These are phyloP conservation scores for Lichtheimia hyalospora DNA, from an alignment of 371 early-diverging fungal species.

Conservation along the genomic window DNA sequence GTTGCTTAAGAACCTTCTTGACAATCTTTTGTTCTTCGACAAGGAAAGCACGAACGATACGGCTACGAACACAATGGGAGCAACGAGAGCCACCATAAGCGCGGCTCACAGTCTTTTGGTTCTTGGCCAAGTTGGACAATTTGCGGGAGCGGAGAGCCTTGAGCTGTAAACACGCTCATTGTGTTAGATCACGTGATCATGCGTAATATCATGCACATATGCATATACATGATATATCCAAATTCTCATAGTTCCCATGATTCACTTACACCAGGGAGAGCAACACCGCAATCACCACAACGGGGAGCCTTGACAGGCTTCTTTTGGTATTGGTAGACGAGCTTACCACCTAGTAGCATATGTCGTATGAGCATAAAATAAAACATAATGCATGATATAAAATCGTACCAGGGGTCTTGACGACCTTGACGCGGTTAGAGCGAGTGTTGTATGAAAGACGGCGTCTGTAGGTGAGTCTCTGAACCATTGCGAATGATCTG, in stretches of 20 bases:
- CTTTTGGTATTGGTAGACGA: constrained; percentile 88
- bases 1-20: constrained; percentile 93
- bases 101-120: constrained; percentile 90
- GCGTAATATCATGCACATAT: too few relatives aligned
- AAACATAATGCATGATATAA: not conserved
- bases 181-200: too few relatives aligned
- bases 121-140: constrained; percentile 86
- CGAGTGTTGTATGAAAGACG: constrained; percentile 98
- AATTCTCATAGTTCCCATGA: too few relatives aligned
- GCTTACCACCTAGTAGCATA: constrained; percentile 72
- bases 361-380: not conserved
- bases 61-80: constrained; percentile 89
- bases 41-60: constrained; percentile 97
- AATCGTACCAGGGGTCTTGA: constrained; percentile 92
- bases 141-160: constrained; percentile 90
- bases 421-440: constrained; percentile 93
- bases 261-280: constrained; percentile 82
- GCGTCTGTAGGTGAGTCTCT: constrained; percentile 96
- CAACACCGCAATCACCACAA: constrained; percentile 96
- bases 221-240: not conserved
- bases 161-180: constrained; percentile 45
- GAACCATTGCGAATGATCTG: constrained; percentile 60
- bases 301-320: constrained; percentile 91
- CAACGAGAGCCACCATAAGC: constrained; percentile 97
- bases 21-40: constrained; percentile 99